phyloP scores from a whole-genome alignment of 2,329 filamentous ascomycete genomes.

The Aspergillus brunneoviolaceus region DNA sequence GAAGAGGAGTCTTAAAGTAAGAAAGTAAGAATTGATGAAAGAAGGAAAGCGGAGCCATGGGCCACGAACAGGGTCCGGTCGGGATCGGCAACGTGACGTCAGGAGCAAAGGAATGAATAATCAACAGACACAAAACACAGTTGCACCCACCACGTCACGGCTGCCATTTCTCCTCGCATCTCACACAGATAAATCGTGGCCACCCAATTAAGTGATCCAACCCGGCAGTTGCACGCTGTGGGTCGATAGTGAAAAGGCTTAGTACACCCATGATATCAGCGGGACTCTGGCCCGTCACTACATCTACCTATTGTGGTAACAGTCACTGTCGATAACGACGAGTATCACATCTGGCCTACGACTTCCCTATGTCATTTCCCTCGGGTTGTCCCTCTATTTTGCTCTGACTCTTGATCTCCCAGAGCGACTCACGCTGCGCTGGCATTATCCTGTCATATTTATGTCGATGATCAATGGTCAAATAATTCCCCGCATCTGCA shows the following conservation, averaged over 20 bases:
- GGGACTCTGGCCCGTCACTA: neutral
- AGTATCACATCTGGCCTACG: too few relatives aligned
- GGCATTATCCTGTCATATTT: neutral
- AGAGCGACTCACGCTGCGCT: neutral
- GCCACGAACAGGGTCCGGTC: neutral
- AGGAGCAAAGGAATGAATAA: neutral
- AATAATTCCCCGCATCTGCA: neutral
- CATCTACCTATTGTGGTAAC: neutral
- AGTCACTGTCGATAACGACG: too few relatives aligned
- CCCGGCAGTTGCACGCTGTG: neutral
- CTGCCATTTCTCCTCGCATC: neutral
- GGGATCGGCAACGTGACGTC: constrained; percentile 6
- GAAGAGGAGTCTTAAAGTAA: neutral
- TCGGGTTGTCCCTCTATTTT: too few relatives aligned
- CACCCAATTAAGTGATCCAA: neutral
- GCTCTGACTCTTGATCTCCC: too few relatives aligned
- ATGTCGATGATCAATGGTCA: too few relatives aligned
- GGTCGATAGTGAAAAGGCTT: neutral
- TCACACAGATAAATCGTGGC: neutral
- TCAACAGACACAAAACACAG: too few relatives aligned
- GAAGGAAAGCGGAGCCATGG: neutral
- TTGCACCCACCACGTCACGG: neutral
- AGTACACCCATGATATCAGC: neutral
- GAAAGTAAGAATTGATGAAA: neutral
- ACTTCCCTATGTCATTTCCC: too few relatives aligned